These are phyloP conservation scores for Vanderwaltozyma verrucispora DNA, from an alignment of 805 yeast species.

Conservation along the genomic window DNA sequence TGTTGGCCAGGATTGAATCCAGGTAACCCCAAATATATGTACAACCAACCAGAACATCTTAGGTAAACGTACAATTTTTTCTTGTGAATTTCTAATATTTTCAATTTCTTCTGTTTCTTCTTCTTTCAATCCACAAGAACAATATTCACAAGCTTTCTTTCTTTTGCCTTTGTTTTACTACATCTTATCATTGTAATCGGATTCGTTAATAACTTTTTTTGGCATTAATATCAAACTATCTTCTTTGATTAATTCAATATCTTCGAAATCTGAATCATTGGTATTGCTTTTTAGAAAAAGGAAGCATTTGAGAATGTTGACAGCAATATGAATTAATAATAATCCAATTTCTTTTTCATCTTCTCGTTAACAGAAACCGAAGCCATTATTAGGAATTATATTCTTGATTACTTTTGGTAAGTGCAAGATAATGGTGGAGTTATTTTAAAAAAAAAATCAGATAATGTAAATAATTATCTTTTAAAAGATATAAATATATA, in stretches of 20 bases:
- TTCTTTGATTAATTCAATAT: conserved; percentile 45
- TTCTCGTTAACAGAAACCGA: background rate
- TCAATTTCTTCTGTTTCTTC: conserved; percentile 54
- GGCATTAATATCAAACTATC: conserved; percentile 37
- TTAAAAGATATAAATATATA: no score
- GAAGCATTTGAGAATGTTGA: conserved; percentile 34
- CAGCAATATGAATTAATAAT: conserved; percentile 55
- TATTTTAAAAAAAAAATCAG: no score
- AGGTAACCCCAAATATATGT: conserved; percentile 90
- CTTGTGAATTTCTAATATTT: conserved; percentile 20
- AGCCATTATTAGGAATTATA: no score
- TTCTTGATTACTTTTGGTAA: no score
- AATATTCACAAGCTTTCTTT: conserved; percentile 93
- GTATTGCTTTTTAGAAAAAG: conserved; percentile 37
- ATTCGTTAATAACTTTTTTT: conserved; percentile 19
- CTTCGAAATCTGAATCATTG: conserved; percentile 29
- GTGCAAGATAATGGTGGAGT: no score
- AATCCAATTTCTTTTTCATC: conserved; percentile 16
- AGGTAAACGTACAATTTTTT: conserved; percentile 34
- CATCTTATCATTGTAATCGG: conserved; percentile 21
- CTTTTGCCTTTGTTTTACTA: conserved; percentile 23
- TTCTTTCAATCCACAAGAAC: conserved; percentile 94
- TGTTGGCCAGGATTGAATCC: conserved; percentile 97
- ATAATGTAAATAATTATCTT: no score
- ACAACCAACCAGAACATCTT: conserved; percentile 96